Conservation (phyloP, 2,329 filamentous ascomycete genomes). For the Hypoxylon sp. region DNA sequence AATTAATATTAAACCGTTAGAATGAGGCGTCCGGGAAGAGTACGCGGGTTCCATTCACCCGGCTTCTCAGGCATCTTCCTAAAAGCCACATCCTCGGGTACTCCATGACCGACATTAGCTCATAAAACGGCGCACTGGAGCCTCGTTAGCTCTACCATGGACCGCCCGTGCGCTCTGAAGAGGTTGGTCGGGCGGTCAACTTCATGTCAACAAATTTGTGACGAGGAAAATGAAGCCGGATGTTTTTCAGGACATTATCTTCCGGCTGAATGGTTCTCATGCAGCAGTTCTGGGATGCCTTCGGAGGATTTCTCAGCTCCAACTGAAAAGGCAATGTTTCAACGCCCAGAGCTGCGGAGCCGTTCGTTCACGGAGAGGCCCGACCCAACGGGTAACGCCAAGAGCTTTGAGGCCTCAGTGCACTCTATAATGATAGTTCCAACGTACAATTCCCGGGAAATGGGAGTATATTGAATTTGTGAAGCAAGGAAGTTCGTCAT, state of each 20-base stretch:
- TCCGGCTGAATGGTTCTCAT: conserved; percentile 1
- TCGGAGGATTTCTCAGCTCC: conserved; percentile 14
- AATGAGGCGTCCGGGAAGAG: conserved; percentile 2
- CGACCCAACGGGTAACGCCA: neutral
- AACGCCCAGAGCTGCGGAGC: neutral
- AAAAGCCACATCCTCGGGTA: conserved; percentile 1
- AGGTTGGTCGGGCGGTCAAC: neutral
- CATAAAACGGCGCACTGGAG: neutral
- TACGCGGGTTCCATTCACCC: conserved; percentile 1
- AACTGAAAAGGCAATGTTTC: neutral
- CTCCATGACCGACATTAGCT: conserved; percentile 4
- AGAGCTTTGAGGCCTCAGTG: neutral
- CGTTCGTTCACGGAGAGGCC: neutral
- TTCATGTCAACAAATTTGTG: conserved; percentile 1
- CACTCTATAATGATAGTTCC: neutral
- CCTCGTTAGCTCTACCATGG: neutral
- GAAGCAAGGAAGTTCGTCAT: neutral
- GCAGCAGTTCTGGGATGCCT: neutral
- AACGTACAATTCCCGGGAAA: neutral
- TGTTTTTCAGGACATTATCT: neutral
- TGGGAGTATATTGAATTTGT: neutral
- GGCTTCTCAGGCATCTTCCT: neutral
- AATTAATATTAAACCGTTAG: neutral
- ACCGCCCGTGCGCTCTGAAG: neutral
- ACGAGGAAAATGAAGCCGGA: neutral